These are phyloP conservation scores for Lepidium didymum DNA, from an alignment of 345 rosid species.

Conservation along the genomic window DNA sequence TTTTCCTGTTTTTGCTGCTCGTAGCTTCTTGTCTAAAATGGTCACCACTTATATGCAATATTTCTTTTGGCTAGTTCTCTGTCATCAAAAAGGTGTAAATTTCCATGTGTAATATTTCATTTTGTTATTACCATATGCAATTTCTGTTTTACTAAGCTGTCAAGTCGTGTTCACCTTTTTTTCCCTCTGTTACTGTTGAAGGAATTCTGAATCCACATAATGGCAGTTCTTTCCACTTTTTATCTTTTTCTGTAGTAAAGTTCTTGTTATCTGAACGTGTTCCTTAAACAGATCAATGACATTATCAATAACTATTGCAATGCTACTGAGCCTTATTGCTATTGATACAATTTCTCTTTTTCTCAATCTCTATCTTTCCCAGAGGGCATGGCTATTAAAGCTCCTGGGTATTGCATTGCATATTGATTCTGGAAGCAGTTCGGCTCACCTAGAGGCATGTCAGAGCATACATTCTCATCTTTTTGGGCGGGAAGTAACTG, in stretches of 20 bases:
- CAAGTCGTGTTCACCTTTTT: background rate
- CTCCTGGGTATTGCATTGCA: conserved; percentile 85
- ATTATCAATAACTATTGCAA: background rate
- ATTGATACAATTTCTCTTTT: conserved; percentile 1
- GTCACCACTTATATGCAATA: background rate
- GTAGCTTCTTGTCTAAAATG: background rate
- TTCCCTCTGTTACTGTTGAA: background rate
- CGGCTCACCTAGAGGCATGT: conserved; percentile 64
- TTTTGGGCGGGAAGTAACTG: conserved; percentile 55
- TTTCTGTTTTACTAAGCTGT: background rate
- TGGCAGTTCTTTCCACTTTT: background rate
- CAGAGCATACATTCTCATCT: conserved; percentile 71
- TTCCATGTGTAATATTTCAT: background rate
- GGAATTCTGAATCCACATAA: background rate
- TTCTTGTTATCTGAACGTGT: background rate
- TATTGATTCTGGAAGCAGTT: conserved; percentile 50
- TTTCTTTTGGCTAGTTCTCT: background rate
- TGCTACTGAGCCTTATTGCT: background rate
- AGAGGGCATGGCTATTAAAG: conserved; percentile 97
- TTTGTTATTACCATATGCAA: background rate
- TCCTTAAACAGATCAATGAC: background rate
- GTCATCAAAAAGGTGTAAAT: background rate
- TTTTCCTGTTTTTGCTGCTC: background rate
- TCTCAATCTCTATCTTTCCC: conserved; percentile 14
- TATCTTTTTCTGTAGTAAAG: too few species aligned